Evolutionary conservation across 257 asterid species (phyloP).

Genomic region (Gardenia jasminoides): DNA sequence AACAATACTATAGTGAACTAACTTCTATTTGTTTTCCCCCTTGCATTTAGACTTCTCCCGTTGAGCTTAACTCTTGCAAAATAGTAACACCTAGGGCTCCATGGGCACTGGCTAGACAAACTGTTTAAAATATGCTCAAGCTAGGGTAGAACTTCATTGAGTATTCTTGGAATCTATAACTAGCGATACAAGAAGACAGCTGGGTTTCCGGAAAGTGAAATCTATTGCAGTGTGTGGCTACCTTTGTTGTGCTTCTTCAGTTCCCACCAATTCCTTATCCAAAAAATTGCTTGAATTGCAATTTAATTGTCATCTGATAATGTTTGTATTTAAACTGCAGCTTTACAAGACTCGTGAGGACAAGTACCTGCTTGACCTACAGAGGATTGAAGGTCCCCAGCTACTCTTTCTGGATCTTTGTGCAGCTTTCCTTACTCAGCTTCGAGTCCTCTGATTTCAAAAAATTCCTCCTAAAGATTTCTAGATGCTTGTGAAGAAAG

Average conservation of each 20-base stretch:
- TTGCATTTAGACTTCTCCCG: no score
- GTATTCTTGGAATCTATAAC: background rate
- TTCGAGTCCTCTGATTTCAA: slow-evolving; percentile 53
- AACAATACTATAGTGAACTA: no score
- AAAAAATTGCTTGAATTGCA: background rate
- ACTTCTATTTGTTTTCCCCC: no score
- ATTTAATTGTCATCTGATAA: background rate
- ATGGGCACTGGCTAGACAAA: no score
- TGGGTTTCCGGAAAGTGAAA: background rate
- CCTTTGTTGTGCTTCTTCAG: background rate
- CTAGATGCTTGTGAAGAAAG: slow-evolving; percentile 23
- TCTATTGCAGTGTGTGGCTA: background rate
- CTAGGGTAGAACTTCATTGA: background rate
- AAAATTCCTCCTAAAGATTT: slow-evolving; percentile 10
- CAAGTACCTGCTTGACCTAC: slow-evolving; percentile 83
- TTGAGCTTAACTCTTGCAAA: no score
- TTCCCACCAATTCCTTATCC: background rate
- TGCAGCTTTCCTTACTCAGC: slow-evolving; percentile 89
- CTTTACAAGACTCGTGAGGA: slow-evolving; percentile 88
- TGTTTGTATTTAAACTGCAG: slow-evolving; percentile 33
- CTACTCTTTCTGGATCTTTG: slow-evolving; percentile 82
- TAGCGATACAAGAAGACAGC: background rate
- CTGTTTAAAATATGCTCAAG: background rate
- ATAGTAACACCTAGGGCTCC: no score
- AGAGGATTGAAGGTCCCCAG: slow-evolving; percentile 85